Evolutionary conservation across 208 protist species (phyloP), one percentile per base, ranked within the genome.

Genomic region (Phytomonas sp.): DNA sequence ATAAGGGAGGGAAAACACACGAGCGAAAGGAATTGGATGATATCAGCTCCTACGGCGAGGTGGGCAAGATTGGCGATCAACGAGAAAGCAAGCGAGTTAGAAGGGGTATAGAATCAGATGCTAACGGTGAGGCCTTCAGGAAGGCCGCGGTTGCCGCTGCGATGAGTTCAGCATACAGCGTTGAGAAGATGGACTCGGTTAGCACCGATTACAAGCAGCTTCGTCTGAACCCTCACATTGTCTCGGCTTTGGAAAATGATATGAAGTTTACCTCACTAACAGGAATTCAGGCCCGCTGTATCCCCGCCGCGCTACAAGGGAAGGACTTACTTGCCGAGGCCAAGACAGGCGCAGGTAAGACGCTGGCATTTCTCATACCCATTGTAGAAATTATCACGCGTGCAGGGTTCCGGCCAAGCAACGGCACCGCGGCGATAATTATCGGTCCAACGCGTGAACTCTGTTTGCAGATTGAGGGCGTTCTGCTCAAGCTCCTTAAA

Each of bases 391-490:
- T 99, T 34, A 94, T 99, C 69, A 86, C 87, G 62, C 91, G 91
- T 59, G 77, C 90, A 1, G 92, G 96, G n/a, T 99, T 99, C 72
- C 93, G 91, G 63, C 87, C 97, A 36, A 88, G 94, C 64, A 99
- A 99, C 82, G 98, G 98, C 45, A 99, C 94, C 8, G 93, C 87
- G n/a, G 86, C 93, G 32, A 85, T 99, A 68, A 94, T 99, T 67
- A 98, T 99, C 74, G 93, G 98, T 59, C 99, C 98, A 33, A 99
- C 98, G 14, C 92, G 98, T 60, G 99, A 99, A 89, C 89, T 99
- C 14, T 98, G 98, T 63, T 80, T 99, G 34, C 99, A 99, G 82
- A 99, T 99, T 69, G 97, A 98, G 70, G 92, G 95, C 62, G 97
- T 99, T 29, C 79, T 98, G 52, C 77, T 91, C 49, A 94, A 98